Conservation (phyloP, 169 alveolate species). For the Ophryocystis elektroscirrha region DNA sequence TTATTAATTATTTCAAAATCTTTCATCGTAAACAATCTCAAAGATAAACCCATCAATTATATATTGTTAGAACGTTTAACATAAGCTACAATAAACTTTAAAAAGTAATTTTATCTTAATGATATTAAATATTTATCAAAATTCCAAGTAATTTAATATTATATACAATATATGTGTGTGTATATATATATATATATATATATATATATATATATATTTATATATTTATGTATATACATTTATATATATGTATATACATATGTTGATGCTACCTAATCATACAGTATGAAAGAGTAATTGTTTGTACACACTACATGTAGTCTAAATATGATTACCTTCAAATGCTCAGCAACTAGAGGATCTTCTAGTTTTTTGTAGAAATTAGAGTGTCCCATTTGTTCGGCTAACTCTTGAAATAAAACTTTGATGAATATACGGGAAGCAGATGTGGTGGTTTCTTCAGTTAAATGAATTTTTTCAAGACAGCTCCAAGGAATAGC, state of each 20-base stretch:
- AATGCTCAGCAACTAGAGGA: neutral
- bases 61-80: too few relatives aligned
- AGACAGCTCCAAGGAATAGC: slow-evolving; percentile 65
- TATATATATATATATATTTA: slow-evolving; percentile 1
- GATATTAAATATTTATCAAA: too few relatives aligned
- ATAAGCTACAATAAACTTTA: too few relatives aligned
- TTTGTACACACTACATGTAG: neutral
- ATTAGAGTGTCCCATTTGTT: slow-evolving; percentile 14
- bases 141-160: too few relatives aligned
- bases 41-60: too few relatives aligned
- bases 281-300: neutral
- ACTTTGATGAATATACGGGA: slow-evolving; percentile 85
- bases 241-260: neutral
- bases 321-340: neutral
- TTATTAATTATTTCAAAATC: too few relatives aligned
- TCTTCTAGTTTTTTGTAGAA: slow-evolving; percentile 2
- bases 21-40: too few relatives aligned
- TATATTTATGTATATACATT: neutral
- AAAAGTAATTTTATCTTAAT: too few relatives aligned
- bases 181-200: too few relatives aligned
- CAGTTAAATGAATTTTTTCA: slow-evolving; percentile 65
- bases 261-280: neutral
- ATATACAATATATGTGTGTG: too few relatives aligned
- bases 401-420: slow-evolving; percentile 68
- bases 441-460: slow-evolving; percentile 84